Percentiles rank a stretch among this genome's conserved stretches.
Conservation (phyloP, 2,329 filamentous ascomycete species). For the Phialemonium atrogriseum region DNA sequence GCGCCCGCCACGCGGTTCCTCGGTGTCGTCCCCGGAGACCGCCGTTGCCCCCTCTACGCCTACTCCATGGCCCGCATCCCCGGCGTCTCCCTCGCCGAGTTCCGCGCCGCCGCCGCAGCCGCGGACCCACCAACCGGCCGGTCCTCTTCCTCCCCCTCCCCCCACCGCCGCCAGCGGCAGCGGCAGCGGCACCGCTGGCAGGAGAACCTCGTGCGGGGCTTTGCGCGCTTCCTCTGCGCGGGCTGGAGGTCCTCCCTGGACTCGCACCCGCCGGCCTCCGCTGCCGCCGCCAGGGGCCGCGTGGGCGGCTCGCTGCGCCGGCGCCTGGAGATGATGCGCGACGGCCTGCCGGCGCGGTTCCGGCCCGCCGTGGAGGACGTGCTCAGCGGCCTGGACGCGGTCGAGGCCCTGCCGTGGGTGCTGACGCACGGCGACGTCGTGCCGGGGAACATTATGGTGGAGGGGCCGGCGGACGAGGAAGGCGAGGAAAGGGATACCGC, state of each 20-base stretch:
- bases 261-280: constrained; percentile 3
- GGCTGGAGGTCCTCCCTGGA: constrained; percentile 24
- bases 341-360: constrained; percentile 26
- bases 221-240: constrained; percentile 30
- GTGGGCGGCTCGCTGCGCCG: constrained; percentile 32
- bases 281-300: constrained; percentile 15
- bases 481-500: not conserved
- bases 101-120: constrained; percentile 13
- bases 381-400: constrained; percentile 19
- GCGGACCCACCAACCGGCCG: constrained; percentile 2
- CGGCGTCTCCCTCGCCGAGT: constrained; percentile 30
- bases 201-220: constrained; percentile 27
- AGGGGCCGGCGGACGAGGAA: constrained; percentile 26
- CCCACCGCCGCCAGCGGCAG: not conserved
- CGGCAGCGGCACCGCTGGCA: constrained; percentile 6
- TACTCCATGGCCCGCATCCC: constrained; percentile 33
- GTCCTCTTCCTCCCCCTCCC: no score
- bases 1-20: constrained; percentile 33
- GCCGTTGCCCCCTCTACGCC: constrained; percentile 19
- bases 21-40: constrained; percentile 9
- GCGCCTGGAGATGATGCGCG: constrained; percentile 28
- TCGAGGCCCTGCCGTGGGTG: constrained; percentile 41
- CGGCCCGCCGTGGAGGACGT: constrained; percentile 15
- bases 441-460: constrained; percentile 47
- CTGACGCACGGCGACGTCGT: constrained; percentile 55